phyloP scores from a whole-genome alignment of 2,329 filamentous ascomycete genomes.

The Neofusicoccum umdonicola region DNA sequence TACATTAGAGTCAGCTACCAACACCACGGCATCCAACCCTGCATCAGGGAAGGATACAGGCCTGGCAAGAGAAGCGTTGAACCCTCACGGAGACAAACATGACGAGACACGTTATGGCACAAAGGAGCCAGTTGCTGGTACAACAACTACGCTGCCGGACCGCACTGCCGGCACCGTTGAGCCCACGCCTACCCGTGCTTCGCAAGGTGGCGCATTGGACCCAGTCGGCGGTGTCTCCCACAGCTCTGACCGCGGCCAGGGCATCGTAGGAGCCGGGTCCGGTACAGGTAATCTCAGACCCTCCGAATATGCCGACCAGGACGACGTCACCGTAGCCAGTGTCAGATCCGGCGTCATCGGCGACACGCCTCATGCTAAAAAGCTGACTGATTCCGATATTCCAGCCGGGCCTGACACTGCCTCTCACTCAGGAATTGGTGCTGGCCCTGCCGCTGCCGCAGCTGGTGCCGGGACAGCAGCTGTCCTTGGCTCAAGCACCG shows the following conservation, averaged over 20 bases:
- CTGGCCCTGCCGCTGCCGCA: background rate
- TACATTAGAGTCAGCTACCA: background rate
- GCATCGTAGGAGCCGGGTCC: background rate
- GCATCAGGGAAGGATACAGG: background rate
- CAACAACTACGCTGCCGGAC: background rate
- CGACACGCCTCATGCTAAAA: constrained; percentile 20
- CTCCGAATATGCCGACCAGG: constrained; percentile 1
- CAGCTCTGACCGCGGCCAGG: background rate
- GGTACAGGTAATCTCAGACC: constrained; percentile 14
- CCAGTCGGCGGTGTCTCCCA: constrained; percentile 4
- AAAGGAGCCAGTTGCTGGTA: background rate
- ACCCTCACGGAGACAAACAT: background rate
- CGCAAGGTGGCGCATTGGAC: background rate
- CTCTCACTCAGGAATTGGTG: background rate
- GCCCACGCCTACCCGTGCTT: background rate
- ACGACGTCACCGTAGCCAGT: constrained; percentile 31
- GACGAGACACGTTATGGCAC: background rate
- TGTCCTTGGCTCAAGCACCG: constrained; percentile 25
- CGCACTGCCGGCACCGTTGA: background rate
- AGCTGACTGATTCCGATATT: constrained; percentile 9
- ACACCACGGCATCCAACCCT: background rate
- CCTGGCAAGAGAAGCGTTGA: background rate
- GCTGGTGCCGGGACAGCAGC: constrained; percentile 12
- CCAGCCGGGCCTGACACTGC: background rate
- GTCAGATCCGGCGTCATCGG: constrained; percentile 43